A percentile compares a stretch with the other conserved stretches of the same genome.
Conservation (phyloP, 352 stramenopile species). For the Globisporangium polare region DNA sequence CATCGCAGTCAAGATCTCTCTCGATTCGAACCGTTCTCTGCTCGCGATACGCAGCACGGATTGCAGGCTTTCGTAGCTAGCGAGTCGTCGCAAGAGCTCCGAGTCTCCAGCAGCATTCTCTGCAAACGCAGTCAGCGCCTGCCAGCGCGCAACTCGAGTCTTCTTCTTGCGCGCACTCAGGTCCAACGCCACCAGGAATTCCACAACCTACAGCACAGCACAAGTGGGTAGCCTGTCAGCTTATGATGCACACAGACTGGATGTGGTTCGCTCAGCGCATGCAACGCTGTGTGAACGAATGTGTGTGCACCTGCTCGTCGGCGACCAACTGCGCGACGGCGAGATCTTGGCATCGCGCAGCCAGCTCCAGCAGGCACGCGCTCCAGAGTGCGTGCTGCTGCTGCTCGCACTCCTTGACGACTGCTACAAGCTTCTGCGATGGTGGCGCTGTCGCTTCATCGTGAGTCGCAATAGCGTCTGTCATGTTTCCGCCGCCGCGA, state of each 20-base stretch:
- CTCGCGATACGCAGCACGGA: constrained; percentile 23
- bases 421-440: not conserved
- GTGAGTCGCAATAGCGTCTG: not conserved
- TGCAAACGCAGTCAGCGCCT: constrained; percentile 15
- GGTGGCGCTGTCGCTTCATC: not conserved
- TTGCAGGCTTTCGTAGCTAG: constrained; percentile 7
- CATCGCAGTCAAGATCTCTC: constrained; percentile 32
- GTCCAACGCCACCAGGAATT: constrained; percentile 5
- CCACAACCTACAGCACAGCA: not conserved
- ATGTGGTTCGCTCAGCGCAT: not conserved
- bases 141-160: constrained; percentile 11
- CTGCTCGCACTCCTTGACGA: not conserved
- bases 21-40: constrained; percentile 29
- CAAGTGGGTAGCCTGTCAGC: not conserved
- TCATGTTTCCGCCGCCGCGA: not conserved
- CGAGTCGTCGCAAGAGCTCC: not conserved
- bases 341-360: constrained; percentile 2
- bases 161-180: constrained; percentile 16
- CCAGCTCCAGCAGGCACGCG: constrained; percentile 11
- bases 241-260: not conserved
- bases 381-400: constrained; percentile 5
- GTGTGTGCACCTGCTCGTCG: constrained; percentile 2
- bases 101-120: not conserved
- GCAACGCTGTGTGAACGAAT: not conserved
- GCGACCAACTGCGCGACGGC: not conserved